Base-by-base conservation (phyloP, 2,329 filamentous ascomycete species). In the Venturiaceae sp. region DNA sequence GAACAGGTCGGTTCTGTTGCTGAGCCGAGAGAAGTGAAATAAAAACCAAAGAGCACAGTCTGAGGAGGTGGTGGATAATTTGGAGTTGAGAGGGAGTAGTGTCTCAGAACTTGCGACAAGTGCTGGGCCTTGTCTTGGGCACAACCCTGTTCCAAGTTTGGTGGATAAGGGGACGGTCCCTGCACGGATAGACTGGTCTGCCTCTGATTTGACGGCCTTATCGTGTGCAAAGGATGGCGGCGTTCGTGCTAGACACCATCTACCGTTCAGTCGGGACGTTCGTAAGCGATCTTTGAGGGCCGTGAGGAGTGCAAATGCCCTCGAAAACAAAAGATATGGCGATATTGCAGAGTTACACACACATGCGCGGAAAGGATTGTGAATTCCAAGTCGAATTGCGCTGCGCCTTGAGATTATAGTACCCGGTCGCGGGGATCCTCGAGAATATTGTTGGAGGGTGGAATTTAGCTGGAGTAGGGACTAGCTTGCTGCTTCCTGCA, bases 31-130 rank as follows among this genome's bases (percentile, higher is more conserved):
- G n/a, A 16, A n/a, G 44, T 26, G 19, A 30, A n/a, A n/a, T 13
- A 34, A 21, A 39, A 39, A n/a, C 11, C 11, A 39, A n/a, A n/a
- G 11, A 11, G 11, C 36, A n/a, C 36, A 53, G 52, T n/a, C 34
- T 53, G 32, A 53, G 52, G 52, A 34, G 30, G 52, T 53, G 52
- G 52, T 53, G 26, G n/a, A 53, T 19, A 53, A 53, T 50, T 50
- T 50, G 44, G 9, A 7, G 44, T 50, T 26, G 44, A 50, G 44
- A n/a, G n/a, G n/a, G 44, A 50, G 44, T 50, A 23, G 44, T 50
- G 44, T 50, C 26, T 50, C 44, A 30, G 8, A 30, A n/a, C 23
- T 28, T 50, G 44, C 52, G 52, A 53, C 52, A 4, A 21, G 52
- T n/a, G 52, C 52, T 53, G 32, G 52, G 52, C 28, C 52, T 36